These are phyloP conservation scores for Datura wrightii DNA, from an alignment of 257 asterid species.

Conservation along the genomic window DNA sequence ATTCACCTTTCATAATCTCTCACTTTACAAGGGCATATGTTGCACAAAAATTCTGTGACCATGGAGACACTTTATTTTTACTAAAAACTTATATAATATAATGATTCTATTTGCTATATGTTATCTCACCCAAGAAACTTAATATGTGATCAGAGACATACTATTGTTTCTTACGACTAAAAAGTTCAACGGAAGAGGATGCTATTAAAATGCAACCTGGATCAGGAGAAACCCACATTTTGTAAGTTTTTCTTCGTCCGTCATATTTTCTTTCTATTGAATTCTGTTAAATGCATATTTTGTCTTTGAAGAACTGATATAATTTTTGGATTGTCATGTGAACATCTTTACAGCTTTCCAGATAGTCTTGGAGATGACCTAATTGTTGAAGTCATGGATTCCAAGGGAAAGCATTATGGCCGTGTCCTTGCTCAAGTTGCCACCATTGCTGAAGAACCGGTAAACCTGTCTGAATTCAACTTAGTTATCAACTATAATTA, in stretches of 20 bases:
- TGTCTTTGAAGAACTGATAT: slow-evolving; percentile 18
- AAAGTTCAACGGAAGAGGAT: slow-evolving; percentile 62
- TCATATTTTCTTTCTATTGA: slow-evolving; percentile 1
- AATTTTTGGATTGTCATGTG: slow-evolving; percentile 27
- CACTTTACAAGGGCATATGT: background rate
- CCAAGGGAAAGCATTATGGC: slow-evolving; percentile 56
- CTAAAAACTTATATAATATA: background rate
- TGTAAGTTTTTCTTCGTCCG: slow-evolving; percentile 42
- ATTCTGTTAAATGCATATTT: slow-evolving; percentile 21
- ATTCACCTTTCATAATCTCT: background rate
- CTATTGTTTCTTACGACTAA: slow-evolving; percentile 51
- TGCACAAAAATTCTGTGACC: background rate
- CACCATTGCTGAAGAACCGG: slow-evolving; percentile 60
- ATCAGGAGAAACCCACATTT: slow-evolving; percentile 56
- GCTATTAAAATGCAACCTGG: slow-evolving; percentile 59
- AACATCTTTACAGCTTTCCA: slow-evolving; percentile 57
- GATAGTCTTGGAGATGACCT: slow-evolving; percentile 62
- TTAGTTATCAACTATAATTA: slow-evolving; percentile 25
- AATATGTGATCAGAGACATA: slow-evolving; percentile 48
- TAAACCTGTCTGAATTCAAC: slow-evolving; percentile 31
- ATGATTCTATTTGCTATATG: slow-evolving; percentile 18
- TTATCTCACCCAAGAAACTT: slow-evolving; percentile 22
- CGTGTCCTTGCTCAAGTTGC: slow-evolving; percentile 65
- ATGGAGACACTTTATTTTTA: background rate
- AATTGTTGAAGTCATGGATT: slow-evolving; percentile 54